Conservation (phyloP, 805 yeast genomes). For the Saccharomycopsis fibuligera region DNA sequence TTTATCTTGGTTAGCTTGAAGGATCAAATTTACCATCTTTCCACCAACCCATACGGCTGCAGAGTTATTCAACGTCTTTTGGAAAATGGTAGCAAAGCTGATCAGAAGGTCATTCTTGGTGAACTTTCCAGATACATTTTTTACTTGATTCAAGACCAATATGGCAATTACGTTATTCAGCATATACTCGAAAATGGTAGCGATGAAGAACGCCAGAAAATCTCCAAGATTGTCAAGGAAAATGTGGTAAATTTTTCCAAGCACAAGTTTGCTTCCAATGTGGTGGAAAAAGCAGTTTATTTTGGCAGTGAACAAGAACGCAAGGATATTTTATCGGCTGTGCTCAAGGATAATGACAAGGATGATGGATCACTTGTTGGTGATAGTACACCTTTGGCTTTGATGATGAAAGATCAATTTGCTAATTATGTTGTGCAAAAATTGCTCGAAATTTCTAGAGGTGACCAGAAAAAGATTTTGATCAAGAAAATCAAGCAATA, state of each 20-base stretch:
- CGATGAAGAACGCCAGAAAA: slow-evolving; percentile 42
- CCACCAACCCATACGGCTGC: slow-evolving; percentile 97
- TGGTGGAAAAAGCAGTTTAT: slow-evolving; percentile 87
- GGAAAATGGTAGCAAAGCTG: slow-evolving; percentile 64
- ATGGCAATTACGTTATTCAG: slow-evolving; percentile 96
- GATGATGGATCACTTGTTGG: slow-evolving; percentile 38
- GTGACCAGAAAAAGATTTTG: slow-evolving; percentile 60
- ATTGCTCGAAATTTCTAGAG: slow-evolving; percentile 74
- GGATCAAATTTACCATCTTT: slow-evolving; percentile 69
- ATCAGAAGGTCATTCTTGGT: slow-evolving; percentile 58
- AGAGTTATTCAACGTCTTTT: slow-evolving; percentile 90
- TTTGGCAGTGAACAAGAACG: slow-evolving; percentile 63
- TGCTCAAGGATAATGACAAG: slow-evolving; percentile 46
- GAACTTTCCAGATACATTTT: slow-evolving; percentile 70
- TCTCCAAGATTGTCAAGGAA: slow-evolving; percentile 63
- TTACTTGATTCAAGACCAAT: slow-evolving; percentile 86
- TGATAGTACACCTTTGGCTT: slow-evolving; percentile 66
- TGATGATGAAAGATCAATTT: slow-evolving; percentile 96
- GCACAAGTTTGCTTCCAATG: slow-evolving; percentile 96
- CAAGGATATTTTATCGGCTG: slow-evolving; percentile 54
- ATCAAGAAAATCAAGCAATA: slow-evolving; percentile 75
- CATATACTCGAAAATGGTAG: slow-evolving; percentile 83
- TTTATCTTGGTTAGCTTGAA: slow-evolving; percentile 69
- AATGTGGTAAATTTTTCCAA: slow-evolving; percentile 78
- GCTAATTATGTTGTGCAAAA: slow-evolving; percentile 97